These are phyloP conservation scores for Arabis hirsuta DNA, from an alignment of 345 rosid species.

Conservation along the genomic window DNA sequence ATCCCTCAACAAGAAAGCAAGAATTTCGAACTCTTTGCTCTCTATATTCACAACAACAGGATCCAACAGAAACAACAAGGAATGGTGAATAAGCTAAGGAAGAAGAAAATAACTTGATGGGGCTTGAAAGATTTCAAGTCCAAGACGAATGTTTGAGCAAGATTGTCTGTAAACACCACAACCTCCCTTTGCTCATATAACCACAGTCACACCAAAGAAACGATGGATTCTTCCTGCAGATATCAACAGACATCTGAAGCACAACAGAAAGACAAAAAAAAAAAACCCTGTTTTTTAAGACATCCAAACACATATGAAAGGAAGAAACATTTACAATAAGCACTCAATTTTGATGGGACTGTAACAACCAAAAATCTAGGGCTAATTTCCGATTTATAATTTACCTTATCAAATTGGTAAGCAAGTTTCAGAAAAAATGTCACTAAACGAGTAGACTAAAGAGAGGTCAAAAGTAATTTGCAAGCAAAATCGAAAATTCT, in stretches of 20 bases:
- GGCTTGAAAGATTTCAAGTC: constrained; percentile 24
- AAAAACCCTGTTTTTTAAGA: background rate
- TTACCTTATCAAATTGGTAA: constrained; percentile 3
- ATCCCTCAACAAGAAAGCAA: background rate
- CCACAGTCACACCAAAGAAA: constrained; percentile 54
- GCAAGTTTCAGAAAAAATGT: background rate
- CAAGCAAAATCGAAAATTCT: background rate
- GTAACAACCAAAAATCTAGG: constrained; percentile 21
- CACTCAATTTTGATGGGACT: background rate
- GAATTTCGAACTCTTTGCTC: background rate
- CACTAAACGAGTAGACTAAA: background rate
- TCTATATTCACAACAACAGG: background rate
- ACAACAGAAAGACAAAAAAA: background rate
- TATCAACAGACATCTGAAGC: constrained; percentile 40
- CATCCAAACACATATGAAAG: background rate
- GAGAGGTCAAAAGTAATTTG: constrained; percentile 1
- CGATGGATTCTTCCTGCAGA: constrained; percentile 42
- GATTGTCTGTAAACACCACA: constrained; percentile 59
- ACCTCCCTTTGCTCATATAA: constrained; percentile 68
- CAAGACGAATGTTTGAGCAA: constrained; percentile 64
- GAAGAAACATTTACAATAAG: background rate
- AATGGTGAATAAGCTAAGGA: background rate
- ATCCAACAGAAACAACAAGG: background rate
- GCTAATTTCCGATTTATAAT: constrained; percentile 20
- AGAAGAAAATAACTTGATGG: background rate